These are phyloP conservation scores for Sclerotinia nivalis DNA, from an alignment of 2,329 filamentous ascomycete species.

Conservation along the genomic window DNA sequence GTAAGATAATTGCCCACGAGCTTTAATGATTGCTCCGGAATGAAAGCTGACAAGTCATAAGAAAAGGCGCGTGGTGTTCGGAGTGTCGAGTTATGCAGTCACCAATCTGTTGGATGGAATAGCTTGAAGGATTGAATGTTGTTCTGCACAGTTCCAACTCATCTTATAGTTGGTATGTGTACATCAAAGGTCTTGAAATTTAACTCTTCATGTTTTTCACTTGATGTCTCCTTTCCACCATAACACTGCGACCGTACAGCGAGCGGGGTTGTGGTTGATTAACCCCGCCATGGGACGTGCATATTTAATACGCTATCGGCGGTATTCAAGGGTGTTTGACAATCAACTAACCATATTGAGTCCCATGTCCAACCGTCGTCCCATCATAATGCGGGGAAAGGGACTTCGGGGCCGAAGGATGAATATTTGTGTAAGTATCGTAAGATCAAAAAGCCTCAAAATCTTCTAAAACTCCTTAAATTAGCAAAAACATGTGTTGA, in stretches of 20 bases:
- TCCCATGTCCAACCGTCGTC: not conserved
- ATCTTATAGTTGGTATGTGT: not conserved
- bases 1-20: not conserved
- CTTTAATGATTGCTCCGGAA: constrained; percentile 20
- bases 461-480: not conserved
- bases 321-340: constrained; percentile 1
- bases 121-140: not conserved
- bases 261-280: not conserved
- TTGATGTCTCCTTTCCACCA: not conserved
- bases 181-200: not conserved
- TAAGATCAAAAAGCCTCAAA: not conserved
- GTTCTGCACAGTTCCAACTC: not conserved
- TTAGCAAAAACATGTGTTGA: not conserved
- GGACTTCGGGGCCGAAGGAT: not conserved
- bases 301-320: constrained; percentile 4
- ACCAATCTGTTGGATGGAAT: not conserved
- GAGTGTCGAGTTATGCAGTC: not conserved
- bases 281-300: constrained; percentile 21
- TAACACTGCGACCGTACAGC: not conserved
- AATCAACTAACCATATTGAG: not conserved
- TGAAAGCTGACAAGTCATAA: constrained; percentile 23
- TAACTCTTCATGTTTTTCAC: constrained; percentile 2
- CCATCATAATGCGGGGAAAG: not conserved
- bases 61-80: constrained; percentile 17
- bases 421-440: not conserved